These are phyloP conservation scores for Aureobasidium musti DNA, from an alignment of 2,329 filamentous ascomycete species.

Conservation along the genomic window DNA sequence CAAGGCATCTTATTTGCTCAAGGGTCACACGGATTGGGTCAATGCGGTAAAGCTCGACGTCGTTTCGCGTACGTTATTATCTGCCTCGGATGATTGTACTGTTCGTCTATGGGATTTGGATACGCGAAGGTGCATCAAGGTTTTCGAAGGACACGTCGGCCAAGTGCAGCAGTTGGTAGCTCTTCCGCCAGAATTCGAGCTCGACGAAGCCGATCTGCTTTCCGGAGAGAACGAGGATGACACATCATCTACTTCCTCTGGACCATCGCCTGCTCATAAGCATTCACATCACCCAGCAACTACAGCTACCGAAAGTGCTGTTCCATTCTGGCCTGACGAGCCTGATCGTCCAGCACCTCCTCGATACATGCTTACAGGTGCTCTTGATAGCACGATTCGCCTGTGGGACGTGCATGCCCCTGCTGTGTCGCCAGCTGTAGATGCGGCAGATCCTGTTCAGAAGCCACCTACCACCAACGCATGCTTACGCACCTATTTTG, in stretches of 20 bases:
- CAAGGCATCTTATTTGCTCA: conserved; percentile 75
- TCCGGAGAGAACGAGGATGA: conserved; percentile 58
- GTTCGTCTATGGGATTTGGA: conserved; percentile 93
- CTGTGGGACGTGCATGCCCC: conserved; percentile 74
- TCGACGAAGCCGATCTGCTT: conserved; percentile 67
- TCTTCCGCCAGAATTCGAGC: conserved; percentile 84
- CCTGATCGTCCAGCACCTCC: conserved; percentile 71
- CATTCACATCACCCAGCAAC: conserved; percentile 29
- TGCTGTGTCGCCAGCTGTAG: conserved; percentile 16
- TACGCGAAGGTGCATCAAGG: conserved; percentile 71
- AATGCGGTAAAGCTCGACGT: conserved; percentile 91
- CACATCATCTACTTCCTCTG: conserved; percentile 37
- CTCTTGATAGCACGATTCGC: conserved; percentile 85
- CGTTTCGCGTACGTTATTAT: conserved; percentile 79
- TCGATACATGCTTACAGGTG: conserved; percentile 89
- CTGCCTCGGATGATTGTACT: conserved; percentile 85
- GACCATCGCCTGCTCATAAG: conserved; percentile 29
- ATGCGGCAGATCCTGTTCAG: conserved; percentile 17
- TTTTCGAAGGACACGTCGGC: conserved; percentile 86
- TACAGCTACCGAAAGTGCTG: conserved; percentile 20
- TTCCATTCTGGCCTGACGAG: conserved; percentile 60
- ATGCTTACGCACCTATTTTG: conserved; percentile 91
- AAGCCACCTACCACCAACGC: conserved; percentile 61
- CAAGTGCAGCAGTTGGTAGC: conserved; percentile 90
- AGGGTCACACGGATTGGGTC: conserved; percentile 91